phyloP scores from a whole-genome alignment of 306 rosid species.

The Notholithocarpus densiflorus region DNA sequence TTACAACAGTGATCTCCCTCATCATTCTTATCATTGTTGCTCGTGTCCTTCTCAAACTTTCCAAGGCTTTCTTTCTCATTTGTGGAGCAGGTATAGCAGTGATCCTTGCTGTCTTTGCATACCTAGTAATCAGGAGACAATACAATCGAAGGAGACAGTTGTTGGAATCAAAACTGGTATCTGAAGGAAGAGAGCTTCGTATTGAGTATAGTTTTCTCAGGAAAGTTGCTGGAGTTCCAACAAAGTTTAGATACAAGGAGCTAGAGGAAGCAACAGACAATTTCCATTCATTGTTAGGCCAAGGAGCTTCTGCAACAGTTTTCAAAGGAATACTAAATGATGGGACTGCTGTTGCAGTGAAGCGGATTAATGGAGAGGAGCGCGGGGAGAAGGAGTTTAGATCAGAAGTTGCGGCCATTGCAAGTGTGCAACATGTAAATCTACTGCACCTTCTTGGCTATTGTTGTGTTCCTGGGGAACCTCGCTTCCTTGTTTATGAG shows the following conservation, averaged over 20 bases:
- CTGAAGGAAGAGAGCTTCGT: slow-evolving; percentile 85
- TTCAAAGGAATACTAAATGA: slow-evolving; percentile 77
- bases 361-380: slow-evolving; percentile 54
- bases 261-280: slow-evolving; percentile 79
- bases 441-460: slow-evolving; percentile 76
- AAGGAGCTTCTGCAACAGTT: slow-evolving; percentile 74
- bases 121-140: slow-evolving; percentile 45
- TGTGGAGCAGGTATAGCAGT: slow-evolving; percentile 61
- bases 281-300: slow-evolving; percentile 56
- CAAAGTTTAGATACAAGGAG: slow-evolving; percentile 67
- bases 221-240: slow-evolving; percentile 84
- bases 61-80: slow-evolving; percentile 64
- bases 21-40: slow-evolving; percentile 44
- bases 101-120: slow-evolving; percentile 54
- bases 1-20: slow-evolving; percentile 35
- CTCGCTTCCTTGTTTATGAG: slow-evolving; percentile 74
- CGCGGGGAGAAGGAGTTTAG: slow-evolving; percentile 71
- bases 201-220: slow-evolving; percentile 84
- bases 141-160: slow-evolving; percentile 43
- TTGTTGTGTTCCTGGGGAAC: slow-evolving; percentile 46
- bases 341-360: slow-evolving; percentile 81
- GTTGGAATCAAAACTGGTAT: slow-evolving; percentile 42
- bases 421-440: slow-evolving; percentile 77
- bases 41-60: slow-evolving; percentile 43
- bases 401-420: slow-evolving; percentile 92